Percentiles rank a stretch among this genome's conserved stretches.
These are phyloP conservation scores for Ascochyta viciae-villosae DNA, from an alignment of 2,329 filamentous ascomycete genomes.

Conservation along the genomic window DNA sequence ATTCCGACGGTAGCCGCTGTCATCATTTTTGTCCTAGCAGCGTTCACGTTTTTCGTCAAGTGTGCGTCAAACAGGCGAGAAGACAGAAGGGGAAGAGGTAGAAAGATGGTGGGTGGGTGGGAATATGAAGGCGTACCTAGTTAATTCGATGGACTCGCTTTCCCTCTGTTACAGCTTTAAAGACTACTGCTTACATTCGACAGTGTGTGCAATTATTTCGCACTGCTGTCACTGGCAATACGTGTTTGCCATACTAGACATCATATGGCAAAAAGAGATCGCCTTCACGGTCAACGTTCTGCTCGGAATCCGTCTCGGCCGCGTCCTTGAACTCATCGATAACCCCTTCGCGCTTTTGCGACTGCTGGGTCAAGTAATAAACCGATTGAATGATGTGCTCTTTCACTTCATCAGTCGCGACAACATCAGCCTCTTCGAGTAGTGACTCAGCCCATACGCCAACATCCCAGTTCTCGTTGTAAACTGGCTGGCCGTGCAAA, in stretches of 20 bases:
- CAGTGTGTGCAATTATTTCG: background rate
- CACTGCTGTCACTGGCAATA: background rate
- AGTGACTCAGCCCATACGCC: background rate
- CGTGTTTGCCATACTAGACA: background rate
- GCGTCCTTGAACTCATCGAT: background rate
- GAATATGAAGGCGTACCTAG: conserved; percentile 73
- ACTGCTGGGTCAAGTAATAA: background rate
- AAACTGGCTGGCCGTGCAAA: background rate
- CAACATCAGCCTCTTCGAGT: background rate
- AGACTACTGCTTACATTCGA: background rate
- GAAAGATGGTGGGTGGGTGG: conserved; percentile 60
- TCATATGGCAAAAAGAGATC: background rate
- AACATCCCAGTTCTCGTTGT: background rate
- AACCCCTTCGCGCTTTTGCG: too few relatives aligned
- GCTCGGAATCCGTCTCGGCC: background rate
- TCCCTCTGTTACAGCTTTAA: background rate
- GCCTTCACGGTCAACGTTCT: background rate
- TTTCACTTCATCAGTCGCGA: background rate
- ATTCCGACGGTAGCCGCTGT: conserved; percentile 69
- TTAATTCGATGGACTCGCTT: conserved; percentile 14
- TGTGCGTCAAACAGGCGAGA: conserved; percentile 67
- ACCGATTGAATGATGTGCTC: background rate
- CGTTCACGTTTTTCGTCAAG: conserved; percentile 68
- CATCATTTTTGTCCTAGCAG: conserved; percentile 67
- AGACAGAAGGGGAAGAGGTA: conserved; percentile 58